These are phyloP conservation scores for Phytophthora syringae DNA, from an alignment of 352 stramenopile species.

Conservation along the genomic window DNA sequence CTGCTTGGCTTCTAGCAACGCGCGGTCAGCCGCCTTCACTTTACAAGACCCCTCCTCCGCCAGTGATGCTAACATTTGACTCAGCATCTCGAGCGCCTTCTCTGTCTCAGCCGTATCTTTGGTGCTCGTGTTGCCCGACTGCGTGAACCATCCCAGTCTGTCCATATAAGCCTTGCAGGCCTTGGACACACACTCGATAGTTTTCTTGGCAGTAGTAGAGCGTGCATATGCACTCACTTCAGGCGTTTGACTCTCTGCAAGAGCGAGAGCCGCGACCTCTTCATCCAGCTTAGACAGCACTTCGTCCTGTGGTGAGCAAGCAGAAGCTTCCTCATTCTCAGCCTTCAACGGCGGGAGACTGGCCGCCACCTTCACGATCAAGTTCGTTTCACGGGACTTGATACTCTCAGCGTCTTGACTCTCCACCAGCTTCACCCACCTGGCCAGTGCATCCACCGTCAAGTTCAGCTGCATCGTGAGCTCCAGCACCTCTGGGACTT, in stretches of 20 bases:
- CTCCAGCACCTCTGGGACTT: slow-evolving; percentile 39
- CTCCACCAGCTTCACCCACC: slow-evolving; percentile 41
- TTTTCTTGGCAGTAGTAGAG: slow-evolving; percentile 44
- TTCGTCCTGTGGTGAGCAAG: slow-evolving; percentile 21
- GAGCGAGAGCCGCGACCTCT: slow-evolving; percentile 27
- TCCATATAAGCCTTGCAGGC: slow-evolving; percentile 50
- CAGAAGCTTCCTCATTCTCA: slow-evolving; percentile 26
- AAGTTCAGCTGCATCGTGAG: slow-evolving; percentile 46
- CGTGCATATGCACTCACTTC: slow-evolving; percentile 35
- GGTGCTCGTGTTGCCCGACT: slow-evolving; percentile 14
- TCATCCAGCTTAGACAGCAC: slow-evolving; percentile 24
- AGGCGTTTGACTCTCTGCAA: slow-evolving; percentile 23
- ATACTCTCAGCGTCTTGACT: slow-evolving; percentile 20
- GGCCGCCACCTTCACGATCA: slow-evolving; percentile 26
- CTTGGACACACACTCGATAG: slow-evolving; percentile 50
- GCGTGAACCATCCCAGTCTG: slow-evolving; percentile 41
- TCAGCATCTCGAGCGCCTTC: slow-evolving; percentile 32
- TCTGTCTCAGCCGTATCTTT: slow-evolving; percentile 28
- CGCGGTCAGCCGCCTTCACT: slow-evolving; percentile 30
- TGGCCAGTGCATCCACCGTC: slow-evolving; percentile 43
- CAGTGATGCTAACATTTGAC: slow-evolving; percentile 23
- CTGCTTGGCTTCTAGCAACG: slow-evolving; percentile 34
- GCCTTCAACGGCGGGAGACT: slow-evolving; percentile 30
- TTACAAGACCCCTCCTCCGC: slow-evolving; percentile 25
- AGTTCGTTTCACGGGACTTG: slow-evolving; percentile 17